Conservation (phyloP, 2,329 filamentous ascomycete species). For the Neonectria neomacrospora region DNA sequence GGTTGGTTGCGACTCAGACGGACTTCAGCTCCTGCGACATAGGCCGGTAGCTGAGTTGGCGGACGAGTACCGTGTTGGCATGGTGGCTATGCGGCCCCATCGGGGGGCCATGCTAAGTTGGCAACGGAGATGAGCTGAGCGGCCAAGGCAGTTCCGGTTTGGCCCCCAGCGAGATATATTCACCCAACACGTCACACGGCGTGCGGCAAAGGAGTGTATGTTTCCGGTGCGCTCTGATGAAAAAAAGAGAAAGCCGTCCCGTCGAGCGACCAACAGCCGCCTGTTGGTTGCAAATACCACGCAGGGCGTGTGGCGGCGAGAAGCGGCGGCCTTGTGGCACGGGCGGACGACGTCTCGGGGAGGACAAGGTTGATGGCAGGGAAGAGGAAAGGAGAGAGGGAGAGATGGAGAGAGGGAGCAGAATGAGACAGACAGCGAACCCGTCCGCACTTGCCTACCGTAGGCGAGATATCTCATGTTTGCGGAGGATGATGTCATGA, state of each 20-base stretch:
- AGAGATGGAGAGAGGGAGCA: neutral
- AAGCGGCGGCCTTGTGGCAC: constrained; percentile 18
- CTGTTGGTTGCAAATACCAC: neutral
- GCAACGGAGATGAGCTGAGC: neutral
- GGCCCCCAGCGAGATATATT: constrained; percentile 13
- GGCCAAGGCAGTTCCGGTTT: constrained; percentile 10
- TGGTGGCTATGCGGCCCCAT: constrained; percentile 21
- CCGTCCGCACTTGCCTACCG: too few relatives aligned
- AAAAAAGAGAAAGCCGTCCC: neutral
- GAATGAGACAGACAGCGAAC: too few relatives aligned
- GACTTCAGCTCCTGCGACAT: neutral
- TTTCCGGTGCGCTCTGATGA: neutral
- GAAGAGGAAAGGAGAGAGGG: neutral
- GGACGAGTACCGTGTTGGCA: constrained; percentile 6
- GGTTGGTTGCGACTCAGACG: neutral
- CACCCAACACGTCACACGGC: neutral
- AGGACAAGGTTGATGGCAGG: constrained; percentile 11
- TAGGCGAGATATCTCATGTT: neutral
- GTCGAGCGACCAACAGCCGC: neutral
- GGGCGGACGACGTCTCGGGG: constrained; percentile 26
- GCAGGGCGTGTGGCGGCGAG: neutral
- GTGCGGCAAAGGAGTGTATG: neutral
- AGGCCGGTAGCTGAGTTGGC: neutral
- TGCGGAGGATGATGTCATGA: neutral
- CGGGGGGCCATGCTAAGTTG: constrained; percentile 5